These are phyloP conservation scores for Cajanus cajan DNA, from an alignment of 306 rosid species.

Conservation along the genomic window DNA sequence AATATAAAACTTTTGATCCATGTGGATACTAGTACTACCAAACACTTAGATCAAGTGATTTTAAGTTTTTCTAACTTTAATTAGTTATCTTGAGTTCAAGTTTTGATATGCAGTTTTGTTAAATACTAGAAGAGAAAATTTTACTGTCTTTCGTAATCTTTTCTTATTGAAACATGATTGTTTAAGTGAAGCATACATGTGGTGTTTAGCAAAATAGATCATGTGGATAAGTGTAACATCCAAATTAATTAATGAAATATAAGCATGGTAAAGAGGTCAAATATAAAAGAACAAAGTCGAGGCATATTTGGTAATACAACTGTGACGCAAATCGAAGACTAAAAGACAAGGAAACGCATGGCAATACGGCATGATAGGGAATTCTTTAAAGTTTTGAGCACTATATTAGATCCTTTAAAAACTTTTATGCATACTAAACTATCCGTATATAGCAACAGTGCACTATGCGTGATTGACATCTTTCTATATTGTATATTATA, in stretches of 20 bases:
- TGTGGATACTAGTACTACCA: background rate
- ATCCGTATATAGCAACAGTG: slow-evolving; percentile 7
- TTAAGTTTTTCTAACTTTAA: too few species aligned
- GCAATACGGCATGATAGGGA: background rate
- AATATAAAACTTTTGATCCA: slow-evolving; percentile 20
- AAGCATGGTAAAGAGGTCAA: slow-evolving; percentile 38
- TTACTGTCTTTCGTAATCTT: too few species aligned
- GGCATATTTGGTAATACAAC: slow-evolving; percentile 55
- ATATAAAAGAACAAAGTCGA: slow-evolving; percentile 29
- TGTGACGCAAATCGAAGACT: slow-evolving; percentile 20
- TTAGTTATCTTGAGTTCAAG: too few species aligned
- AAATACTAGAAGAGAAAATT: too few species aligned
- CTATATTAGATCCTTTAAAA: background rate
- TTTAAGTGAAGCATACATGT: too few species aligned
- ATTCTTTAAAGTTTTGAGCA: background rate
- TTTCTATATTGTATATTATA: background rate
- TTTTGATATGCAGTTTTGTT: too few species aligned
- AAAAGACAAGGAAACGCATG: slow-evolving; percentile 21
- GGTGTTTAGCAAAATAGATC: background rate
- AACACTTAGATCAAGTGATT: too few species aligned
- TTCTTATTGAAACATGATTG: too few species aligned
- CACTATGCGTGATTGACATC: slow-evolving; percentile 13
- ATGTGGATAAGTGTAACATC: slow-evolving; percentile 33
- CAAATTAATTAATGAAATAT: slow-evolving; percentile 11
- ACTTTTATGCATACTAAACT: background rate